A percentile compares a stretch with the other conserved stretches of the same genome.
Conservation (phyloP, 257 asterid genomes). For the Scutellaria galericulata region DNA sequence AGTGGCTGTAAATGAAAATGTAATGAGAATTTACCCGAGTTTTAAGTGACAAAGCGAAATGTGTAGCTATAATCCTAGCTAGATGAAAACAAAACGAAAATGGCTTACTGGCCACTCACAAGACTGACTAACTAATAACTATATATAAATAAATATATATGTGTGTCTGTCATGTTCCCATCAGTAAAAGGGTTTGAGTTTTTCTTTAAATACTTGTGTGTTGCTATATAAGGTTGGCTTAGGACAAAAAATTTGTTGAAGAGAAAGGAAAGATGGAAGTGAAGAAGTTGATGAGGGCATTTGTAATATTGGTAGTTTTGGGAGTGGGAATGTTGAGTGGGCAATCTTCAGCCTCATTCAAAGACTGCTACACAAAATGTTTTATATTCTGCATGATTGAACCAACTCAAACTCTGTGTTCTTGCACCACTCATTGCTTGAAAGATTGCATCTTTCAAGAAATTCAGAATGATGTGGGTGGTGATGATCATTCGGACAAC, state of each 20-base stretch:
- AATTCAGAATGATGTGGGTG: constrained; percentile 36
- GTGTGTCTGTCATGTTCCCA: background rate
- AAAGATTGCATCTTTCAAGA: constrained; percentile 81
- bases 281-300: constrained; percentile 49
- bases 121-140: constrained; percentile 5
- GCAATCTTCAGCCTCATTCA: constrained; percentile 58
- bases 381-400: constrained; percentile 85
- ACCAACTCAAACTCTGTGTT: constrained; percentile 78
- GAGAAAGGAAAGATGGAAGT: constrained; percentile 12
- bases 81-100: background rate
- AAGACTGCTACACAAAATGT: constrained; percentile 89
- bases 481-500: constrained; percentile 40
- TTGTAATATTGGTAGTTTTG: constrained; percentile 45
- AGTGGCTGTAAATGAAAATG: too few species aligned
- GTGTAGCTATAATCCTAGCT: too few species aligned
- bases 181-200: background rate
- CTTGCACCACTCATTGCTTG: constrained; percentile 87
- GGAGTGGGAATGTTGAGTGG: constrained; percentile 51
- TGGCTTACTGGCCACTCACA: constrained; percentile 39
- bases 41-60: too few species aligned
- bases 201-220: background rate
- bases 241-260: background rate
- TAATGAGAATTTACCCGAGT: too few species aligned
- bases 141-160: too few species aligned
- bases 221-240: constrained; percentile 28